phyloP scores from a whole-genome alignment of 1,139 yeast genomes.

The Suhomyces anneliseae region DNA sequence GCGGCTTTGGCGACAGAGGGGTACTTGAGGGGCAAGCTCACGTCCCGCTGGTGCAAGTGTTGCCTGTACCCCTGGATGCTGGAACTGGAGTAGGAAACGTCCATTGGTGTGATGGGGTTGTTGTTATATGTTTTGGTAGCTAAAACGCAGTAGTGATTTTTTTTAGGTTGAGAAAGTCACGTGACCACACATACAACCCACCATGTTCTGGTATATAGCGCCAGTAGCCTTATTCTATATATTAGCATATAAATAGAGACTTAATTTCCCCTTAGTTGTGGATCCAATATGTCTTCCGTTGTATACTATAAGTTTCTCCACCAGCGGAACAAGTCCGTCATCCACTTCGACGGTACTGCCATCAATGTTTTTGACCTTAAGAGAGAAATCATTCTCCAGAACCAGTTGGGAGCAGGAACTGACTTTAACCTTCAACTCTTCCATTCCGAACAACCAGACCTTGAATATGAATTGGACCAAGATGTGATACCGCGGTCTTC shows the following conservation, averaged over 20 bases:
- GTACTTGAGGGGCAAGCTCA: slow-evolving; percentile 38
- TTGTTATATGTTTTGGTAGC: slow-evolving; percentile 4
- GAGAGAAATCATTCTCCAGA: slow-evolving; percentile 80
- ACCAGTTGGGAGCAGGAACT: slow-evolving; percentile 78
- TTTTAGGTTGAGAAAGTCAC: slow-evolving; percentile 1
- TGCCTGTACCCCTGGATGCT: slow-evolving; percentile 26
- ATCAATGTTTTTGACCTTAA: slow-evolving; percentile 91
- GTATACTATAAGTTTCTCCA: slow-evolving; percentile 86
- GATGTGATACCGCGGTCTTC: slow-evolving; percentile 91
- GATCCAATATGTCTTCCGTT: slow-evolving; percentile 76
- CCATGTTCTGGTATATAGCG: background rate
- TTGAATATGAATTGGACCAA: slow-evolving; percentile 80
- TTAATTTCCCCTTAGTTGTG: background rate
- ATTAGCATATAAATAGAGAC: too few species aligned
- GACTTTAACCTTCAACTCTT: slow-evolving; percentile 78
- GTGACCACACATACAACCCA: background rate
- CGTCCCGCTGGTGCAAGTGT: slow-evolving; percentile 21
- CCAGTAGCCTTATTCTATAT: too few species aligned
- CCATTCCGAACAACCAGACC: slow-evolving; percentile 66
- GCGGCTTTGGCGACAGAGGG: slow-evolving; percentile 6
- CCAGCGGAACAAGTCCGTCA: slow-evolving; percentile 75
- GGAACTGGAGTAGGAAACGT: slow-evolving; percentile 21
- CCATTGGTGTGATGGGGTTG: slow-evolving; percentile 13
- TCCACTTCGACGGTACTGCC: slow-evolving; percentile 94
- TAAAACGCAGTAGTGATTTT: background rate